Evolutionary conservation across 805 yeast species (phyloP), one percentile per base, ranked within the genome.

Genomic region (Torulaspora franciscae): DNA sequence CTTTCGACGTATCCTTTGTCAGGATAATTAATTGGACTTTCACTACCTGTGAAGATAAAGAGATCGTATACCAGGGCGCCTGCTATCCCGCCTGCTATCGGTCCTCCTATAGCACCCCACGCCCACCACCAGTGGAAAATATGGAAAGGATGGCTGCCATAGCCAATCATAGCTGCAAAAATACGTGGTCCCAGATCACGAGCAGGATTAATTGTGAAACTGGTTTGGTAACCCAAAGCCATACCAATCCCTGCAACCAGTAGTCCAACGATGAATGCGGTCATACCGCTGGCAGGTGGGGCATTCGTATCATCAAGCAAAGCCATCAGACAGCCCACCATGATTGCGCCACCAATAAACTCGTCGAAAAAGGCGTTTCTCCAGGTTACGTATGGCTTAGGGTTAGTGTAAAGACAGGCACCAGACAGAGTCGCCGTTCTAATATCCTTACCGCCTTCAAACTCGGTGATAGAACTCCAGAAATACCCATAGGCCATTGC

Each of bases 131-230:
- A 56, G 24, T 47, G 47, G 3, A 49, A 47, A n/a, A 51, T 34
- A 19, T 51, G 55, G 32, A 51, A 51, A 1, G 55, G 51, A 25
- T 51, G 51, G n/a, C 50, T 42, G 6, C 55, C 55, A 25, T 72
- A 72, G 13, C 77, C 77, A 42, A 70, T 64, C 56, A 68, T 57
- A 26, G 67, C 58, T 23, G 75, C 66, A 38, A 71, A 72, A 26
- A 73, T 51, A 54, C 77, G 66, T 43, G 77, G 77, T 17, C 69
- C 73, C 39, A 73, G 66, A 57, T 73, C 77, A 59, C 77, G 70
- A 32, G 76, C 76, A 32, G 70, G 64, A 58, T 73, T 73, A 49
- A 73, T 58, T 42, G 77, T 75, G 60, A 70, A 73, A 24, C 77
- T 74, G 14, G 77, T 72, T 52, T 68, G 68, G 62, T 61, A 72